Conservation (phyloP, 2,329 filamentous ascomycete species). For the Fusarium robinianum region DNA sequence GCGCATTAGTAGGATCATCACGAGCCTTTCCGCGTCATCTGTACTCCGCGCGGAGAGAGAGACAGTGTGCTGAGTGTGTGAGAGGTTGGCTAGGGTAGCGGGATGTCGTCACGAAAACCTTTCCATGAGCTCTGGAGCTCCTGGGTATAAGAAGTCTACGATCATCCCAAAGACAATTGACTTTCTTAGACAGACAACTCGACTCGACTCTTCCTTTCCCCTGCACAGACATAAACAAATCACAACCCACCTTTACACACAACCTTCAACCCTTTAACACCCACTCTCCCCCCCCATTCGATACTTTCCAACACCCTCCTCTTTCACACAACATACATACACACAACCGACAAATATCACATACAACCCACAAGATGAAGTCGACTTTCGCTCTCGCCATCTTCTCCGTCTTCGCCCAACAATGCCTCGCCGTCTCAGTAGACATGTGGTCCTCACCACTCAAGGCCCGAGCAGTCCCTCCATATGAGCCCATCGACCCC, state of each 20-base stretch:
- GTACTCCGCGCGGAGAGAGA: constrained; percentile 2
- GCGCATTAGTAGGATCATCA: constrained; percentile 22
- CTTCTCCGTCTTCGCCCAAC: constrained; percentile 17
- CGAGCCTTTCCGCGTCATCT: constrained; percentile 25
- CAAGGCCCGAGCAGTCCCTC: constrained; percentile 14
- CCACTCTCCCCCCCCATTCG: too few species aligned
- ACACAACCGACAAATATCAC: too few species aligned
- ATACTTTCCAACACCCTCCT: too few species aligned
- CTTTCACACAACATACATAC: too few species aligned
- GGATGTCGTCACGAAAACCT: not conserved
- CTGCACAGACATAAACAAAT: not conserved
- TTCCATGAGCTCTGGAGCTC: too few species aligned
- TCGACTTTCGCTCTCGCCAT: constrained; percentile 8
- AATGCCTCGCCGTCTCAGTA: constrained; percentile 27
- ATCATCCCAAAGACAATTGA: constrained; percentile 5
- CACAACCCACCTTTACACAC: too few species aligned
- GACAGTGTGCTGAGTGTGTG: too few species aligned
- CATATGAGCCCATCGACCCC: constrained; percentile 24
- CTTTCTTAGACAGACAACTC: not conserved
- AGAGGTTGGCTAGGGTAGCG: not conserved
- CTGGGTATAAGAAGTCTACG: constrained; percentile 23
- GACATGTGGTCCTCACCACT: constrained; percentile 31
- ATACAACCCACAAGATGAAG: constrained; percentile 28
- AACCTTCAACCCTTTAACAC: too few species aligned
- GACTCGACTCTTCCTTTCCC: not conserved